Conservation (phyloP, 306 rosid species). For the Rubus parviflorus region DNA sequence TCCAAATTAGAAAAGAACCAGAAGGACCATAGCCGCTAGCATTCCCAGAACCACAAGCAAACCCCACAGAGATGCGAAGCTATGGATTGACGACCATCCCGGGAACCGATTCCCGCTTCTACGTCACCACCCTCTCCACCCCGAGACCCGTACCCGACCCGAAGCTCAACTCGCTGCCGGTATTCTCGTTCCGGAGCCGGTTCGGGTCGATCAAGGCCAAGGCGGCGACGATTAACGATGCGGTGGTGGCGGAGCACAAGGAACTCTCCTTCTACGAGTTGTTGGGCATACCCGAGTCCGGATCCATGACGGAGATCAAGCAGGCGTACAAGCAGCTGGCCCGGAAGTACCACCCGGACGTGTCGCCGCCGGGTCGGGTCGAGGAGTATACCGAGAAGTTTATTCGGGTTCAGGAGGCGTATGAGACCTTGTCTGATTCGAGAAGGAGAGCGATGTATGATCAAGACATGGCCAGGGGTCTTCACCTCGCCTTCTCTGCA, state of each 20-base stretch:
- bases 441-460: constrained; percentile 67
- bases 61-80: constrained; percentile 47
- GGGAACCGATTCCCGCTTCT: constrained; percentile 57
- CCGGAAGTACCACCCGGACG: constrained; percentile 87
- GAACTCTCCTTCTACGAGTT: constrained; percentile 63
- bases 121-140: background rate
- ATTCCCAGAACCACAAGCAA: background rate
- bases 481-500: constrained; percentile 71
- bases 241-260: constrained; percentile 25
- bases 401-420: constrained; percentile 83
- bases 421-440: constrained; percentile 82
- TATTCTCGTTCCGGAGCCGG: constrained; percentile 26
- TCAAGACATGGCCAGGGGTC: constrained; percentile 65
- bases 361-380: constrained; percentile 82
- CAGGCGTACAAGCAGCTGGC: constrained; percentile 85
- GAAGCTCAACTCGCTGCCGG: constrained; percentile 1
- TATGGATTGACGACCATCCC: constrained; percentile 37
- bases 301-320: constrained; percentile 67
- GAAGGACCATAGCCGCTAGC: background rate
- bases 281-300: constrained; percentile 68
- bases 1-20: background rate
- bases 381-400: constrained; percentile 77
- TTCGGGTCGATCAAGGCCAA: constrained; percentile 29
- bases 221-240: constrained; percentile 47
- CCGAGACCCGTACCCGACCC: constrained; percentile 11